Base-by-base conservation (phyloP, 768 basidiomycete genomes). In the Mycena rosella region DNA sequence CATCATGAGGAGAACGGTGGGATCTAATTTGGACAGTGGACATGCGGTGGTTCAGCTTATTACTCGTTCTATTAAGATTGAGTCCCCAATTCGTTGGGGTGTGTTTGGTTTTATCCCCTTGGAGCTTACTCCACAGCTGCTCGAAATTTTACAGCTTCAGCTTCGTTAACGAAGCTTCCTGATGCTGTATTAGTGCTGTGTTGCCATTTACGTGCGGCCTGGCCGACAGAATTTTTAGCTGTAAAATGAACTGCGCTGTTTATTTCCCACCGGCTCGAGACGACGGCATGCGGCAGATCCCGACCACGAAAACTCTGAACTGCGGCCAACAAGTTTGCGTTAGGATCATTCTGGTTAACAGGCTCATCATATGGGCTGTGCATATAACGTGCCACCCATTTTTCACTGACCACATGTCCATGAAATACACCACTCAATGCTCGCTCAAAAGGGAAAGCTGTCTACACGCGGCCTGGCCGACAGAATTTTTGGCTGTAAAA, bases 1-100 rank as follows among this genome's bases (percentile, higher is more conserved):
- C 61, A 63, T 63, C 38, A 40, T 55, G 49, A 55, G 53, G 44
- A 61, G 49, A 55, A 29, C 34, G 61, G 52, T 63, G 52, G 60
- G 60, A 53, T 61, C 40, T 51, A 26, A 55, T 63, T 30, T 55
- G 60, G 49, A 42, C 38, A 61, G 49, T 42, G 38, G 38, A 52
- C 51, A 53, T 61, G 32, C 56, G 56, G 56, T 38, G 45, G 22
- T 59, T 48, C 58, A 59, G 58, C 45, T 60, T 55, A 55, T 55
- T 55, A 55, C 54, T 55, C 54, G 54, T 55, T 55, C 36, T 55
- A 55, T 55, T 40, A 38, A 55, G 32, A 40, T 38, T 40, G 7
- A 55, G 34, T 40, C 22, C 54, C 36, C 54, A 55, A 55, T 55
- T 55, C 54, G 54, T 55, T 48, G 57, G 57, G 44, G 44, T 59